A percentile compares a stretch with the other conserved stretches of the same genome.
These are phyloP conservation scores for Plasmodium falciparum DNA, from an alignment of 169 alveolate species.

Conservation along the genomic window DNA sequence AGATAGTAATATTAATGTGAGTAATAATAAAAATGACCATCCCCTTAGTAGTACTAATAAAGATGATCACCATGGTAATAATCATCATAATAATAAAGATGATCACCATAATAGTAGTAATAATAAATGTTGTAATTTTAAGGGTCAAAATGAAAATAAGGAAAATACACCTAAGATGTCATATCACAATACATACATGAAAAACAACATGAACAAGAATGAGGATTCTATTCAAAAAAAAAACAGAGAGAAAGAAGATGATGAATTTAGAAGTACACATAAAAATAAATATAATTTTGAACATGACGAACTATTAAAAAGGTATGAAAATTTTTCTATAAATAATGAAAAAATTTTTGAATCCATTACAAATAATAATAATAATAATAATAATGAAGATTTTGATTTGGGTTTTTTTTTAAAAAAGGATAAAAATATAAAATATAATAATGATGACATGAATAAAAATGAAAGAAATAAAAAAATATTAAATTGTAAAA, in stretches of 20 bases:
- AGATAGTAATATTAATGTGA: background rate
- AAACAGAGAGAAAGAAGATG: background rate
- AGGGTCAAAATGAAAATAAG: too few species aligned
- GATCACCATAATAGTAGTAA: too few species aligned
- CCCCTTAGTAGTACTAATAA: too few species aligned
- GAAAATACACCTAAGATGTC: too few species aligned
- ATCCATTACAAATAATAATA: background rate
- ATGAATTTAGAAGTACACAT: background rate
- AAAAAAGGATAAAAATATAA: background rate
- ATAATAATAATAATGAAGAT: background rate
- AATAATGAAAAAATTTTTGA: background rate
- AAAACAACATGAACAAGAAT: too few species aligned
- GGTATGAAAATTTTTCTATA: conserved; percentile 7
- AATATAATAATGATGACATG: background rate
- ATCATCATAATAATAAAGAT: background rate
- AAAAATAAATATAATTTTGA: background rate
- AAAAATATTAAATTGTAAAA: conserved; percentile 14
- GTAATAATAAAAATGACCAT: background rate
- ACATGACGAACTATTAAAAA: background rate
- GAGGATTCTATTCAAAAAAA: background rate
- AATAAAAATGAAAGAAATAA: background rate
- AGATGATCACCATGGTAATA: too few species aligned
- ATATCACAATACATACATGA: too few species aligned
- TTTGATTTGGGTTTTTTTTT: background rate
- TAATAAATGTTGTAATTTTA: background rate